Evolutionary conservation across 108 stramenopile genomes (phyloP), one percentile per base, ranked within the genome.

Genomic region (Cylindrotheca fusiformis): DNA sequence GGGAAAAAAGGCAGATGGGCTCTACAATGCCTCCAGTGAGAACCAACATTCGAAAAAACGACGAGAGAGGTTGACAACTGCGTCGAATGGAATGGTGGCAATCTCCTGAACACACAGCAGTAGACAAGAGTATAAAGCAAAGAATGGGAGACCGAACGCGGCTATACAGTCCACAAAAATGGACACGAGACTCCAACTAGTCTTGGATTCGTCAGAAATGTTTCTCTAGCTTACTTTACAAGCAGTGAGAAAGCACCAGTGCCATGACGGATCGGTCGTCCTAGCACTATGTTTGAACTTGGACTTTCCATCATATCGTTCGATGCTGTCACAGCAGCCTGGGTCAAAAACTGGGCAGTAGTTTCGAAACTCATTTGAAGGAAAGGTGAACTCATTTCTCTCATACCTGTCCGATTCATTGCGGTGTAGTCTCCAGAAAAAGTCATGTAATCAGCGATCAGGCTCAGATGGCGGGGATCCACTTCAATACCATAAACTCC

Each of bases 391-490:
- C 91, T 81, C 48, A 80, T 71, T 24, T 93, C 82, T 21, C 75
- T 68, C 97, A 99, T 99, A 26, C 98, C 98, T 29, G 80, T 87
- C 18, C 99, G 80, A 75, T 97, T 99, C 94, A 99, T 88, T 4
- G 98, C 70, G 47, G 84, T 95, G 78, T 91, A 99, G 32, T 82
- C 97, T 30, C 99, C 99, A 61, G 86, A 81, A 67, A 83, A 95
- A 0, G 99, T 99, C 99, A 99, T 99, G 79, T 92, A 98, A 75
- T 99, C 99, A 22, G 97, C 97, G 65, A 99, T 97, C 55, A 99
- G 67, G 8, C 87, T 80, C 30, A 99, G 69, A 76, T 99, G 99
- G 25, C 98, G 81, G n/a, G 94, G 91, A 65, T 99, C 97, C 4
- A 99, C 98, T 19, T 78, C 74, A 63, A 99, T 99, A 54, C 99